These are phyloP conservation scores for Nicotiana knightiana DNA, from an alignment of 257 asterid genomes.

Conservation along the genomic window DNA sequence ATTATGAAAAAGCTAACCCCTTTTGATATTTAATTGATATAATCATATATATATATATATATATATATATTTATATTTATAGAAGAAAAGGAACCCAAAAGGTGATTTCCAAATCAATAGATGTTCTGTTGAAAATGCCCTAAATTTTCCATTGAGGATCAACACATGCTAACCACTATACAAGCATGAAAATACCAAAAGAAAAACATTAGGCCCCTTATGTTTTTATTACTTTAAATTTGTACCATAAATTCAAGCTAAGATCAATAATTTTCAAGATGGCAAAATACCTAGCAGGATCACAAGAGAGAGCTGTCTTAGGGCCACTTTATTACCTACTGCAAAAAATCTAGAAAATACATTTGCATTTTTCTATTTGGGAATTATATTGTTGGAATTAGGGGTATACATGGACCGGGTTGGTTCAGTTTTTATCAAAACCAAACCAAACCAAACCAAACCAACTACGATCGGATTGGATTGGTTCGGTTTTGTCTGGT, in stretches of 20 bases:
- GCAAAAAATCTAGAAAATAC: not conserved
- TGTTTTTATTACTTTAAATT: constrained; percentile 33
- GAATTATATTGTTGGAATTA: not conserved
- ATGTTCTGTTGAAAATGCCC: not conserved
- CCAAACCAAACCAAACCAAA: too few relatives aligned
- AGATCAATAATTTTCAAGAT: constrained; percentile 12
- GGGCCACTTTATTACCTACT: not conserved
- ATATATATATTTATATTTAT: not conserved
- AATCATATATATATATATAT: not conserved
- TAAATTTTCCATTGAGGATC: constrained; percentile 7
- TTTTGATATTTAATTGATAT: not conserved
- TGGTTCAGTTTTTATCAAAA: too few relatives aligned
- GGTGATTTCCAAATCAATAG: not conserved
- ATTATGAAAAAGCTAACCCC: not conserved
- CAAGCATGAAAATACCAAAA: constrained; percentile 24
- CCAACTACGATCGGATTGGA: too few relatives aligned
- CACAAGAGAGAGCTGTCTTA: constrained; percentile 24
- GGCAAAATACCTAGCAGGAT: constrained; percentile 14
- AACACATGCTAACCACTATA: constrained; percentile 60
- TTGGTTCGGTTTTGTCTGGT: too few relatives aligned
- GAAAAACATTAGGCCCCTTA: constrained; percentile 37
- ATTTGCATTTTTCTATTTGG: not conserved
- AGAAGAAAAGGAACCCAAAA: not conserved
- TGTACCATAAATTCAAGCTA: constrained; percentile 32
- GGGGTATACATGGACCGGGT: too few relatives aligned